Base-by-base conservation (phyloP, 2,329 filamentous ascomycete species). In the Fusarium sp. region DNA sequence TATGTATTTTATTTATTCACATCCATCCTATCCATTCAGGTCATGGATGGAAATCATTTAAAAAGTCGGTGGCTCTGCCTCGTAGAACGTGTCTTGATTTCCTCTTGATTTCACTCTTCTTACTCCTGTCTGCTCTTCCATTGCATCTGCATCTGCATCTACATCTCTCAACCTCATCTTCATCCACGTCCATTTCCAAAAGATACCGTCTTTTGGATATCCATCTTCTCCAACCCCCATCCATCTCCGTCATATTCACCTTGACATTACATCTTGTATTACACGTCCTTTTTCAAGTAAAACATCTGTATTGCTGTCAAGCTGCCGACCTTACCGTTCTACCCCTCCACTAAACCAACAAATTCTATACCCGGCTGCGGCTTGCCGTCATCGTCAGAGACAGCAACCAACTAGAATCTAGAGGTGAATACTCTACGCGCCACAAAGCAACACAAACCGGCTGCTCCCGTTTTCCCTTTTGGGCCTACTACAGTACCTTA, bases 61-160 rank as follows among this genome's bases (percentile, higher is more conserved):
- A 64, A 69, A 69, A 64, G 67, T 64, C 67, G 62, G 51, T 63
- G 57, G 42, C 67, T 68, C 67, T 55, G 44, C 64, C 53, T 57
- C 43, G 31, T 7, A 22, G 31, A 15, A 17, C 19, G 17, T 57
- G 39, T 21, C 26, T 54, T 44, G 24, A 34, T 46, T 44, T 51
- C 49, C 42, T 52, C 44, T 43, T 26, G 33, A 50, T 57, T 42
- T 49, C 49, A 59, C 33, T 34, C 44, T 21, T 31, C 34, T 51
- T 24, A 24, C 24, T 24, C 24, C 7, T 7, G 6, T 42, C 31
- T 28, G 17, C 34, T 6, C 22, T 28, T 26, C 7, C 50, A 43
- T 42, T 39, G 39, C 28, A 46, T 56, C 45, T 26, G 39, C 28
- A 46, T 56, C 45, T 26, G 33, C 14, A 34, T 58, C 19, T 19